Conservation (phyloP, 495 filamentous ascomycete species). For the Hypoxylon lienhwacheense region DNA sequence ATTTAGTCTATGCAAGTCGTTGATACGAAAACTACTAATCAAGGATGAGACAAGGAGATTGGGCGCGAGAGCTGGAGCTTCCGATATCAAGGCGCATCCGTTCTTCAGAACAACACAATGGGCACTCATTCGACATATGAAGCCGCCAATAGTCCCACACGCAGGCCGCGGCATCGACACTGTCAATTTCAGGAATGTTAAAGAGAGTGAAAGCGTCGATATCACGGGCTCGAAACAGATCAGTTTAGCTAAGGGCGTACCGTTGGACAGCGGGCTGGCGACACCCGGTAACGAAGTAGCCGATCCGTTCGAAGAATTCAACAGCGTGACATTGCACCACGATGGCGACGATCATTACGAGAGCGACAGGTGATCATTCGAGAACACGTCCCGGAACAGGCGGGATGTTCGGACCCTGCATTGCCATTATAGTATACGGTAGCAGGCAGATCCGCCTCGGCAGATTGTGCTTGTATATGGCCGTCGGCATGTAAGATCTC, state of each 20-base stretch:
- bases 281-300: conserved; percentile 81
- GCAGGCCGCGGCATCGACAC: conserved; percentile 91
- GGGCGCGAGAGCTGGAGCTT: conserved; percentile 91
- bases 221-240: conserved; percentile 66
- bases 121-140: conserved; percentile 96
- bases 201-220: conserved; percentile 94
- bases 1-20: conserved; percentile 84
- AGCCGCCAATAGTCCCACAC: conserved; percentile 96
- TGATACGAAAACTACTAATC: conserved; percentile 95
- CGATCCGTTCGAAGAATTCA: conserved; percentile 99
- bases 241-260: conserved; percentile 67
- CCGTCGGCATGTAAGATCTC: neutral
- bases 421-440: too few species aligned
- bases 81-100: conserved; percentile 93
- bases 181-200: conserved; percentile 95
- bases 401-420: too few species aligned
- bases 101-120: conserved; percentile 97
- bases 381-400: neutral
- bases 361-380: conserved; percentile 26
- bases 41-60: conserved; percentile 96
- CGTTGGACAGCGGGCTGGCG: conserved; percentile 78
- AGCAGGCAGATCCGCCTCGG: too few species aligned
- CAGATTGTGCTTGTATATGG: neutral
- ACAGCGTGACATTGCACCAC: conserved; percentile 96
- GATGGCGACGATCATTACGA: conserved; percentile 72